Evolutionary conservation across 2,329 filamentous ascomycete genomes (phyloP), one percentile per base, ranked within the genome.

Genomic region (Stagonosporopsis chrysanthemi): DNA sequence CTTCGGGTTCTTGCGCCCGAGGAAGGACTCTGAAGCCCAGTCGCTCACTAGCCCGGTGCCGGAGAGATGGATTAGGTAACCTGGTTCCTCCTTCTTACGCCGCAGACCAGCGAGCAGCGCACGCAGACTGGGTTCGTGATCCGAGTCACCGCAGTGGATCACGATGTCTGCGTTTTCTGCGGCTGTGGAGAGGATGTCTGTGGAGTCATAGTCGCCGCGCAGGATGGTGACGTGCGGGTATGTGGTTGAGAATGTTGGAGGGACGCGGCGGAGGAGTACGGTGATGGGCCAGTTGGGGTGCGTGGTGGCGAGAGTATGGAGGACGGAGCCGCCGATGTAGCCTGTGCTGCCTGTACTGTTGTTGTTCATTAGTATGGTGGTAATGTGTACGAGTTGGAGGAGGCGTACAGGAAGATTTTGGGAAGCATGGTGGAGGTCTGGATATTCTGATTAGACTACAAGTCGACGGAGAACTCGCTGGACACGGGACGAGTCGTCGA

Each of bases 41-140:
- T 82, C 79, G 0, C 77, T 73, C 2, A 86, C 74, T 33, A 86
- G 84, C 0, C 82, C 83, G 0, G 84, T 84, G 2, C 84, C 84
- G 6, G 80, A 81, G 0, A 81, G 80, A 60, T 86, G 84, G 17
- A 87, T 70, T 68, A 81, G 80, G 64, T 79, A 82, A 5, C 77
- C 77, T 5, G 78, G 75, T 29, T 9, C 28, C 0, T 72, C 69
- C 0, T 75, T 74, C 41, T 83, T 80, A 2, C 73, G 68, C 0
- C 78, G 76, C 26, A 88, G 83, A 0, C 83, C 84, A 0, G 71
- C 65, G 2, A 84, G 74, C 19, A 86, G 80, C 15, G 84, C 82
- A 8, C 74, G 72, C n/a, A 75, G 60, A 22, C 66, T 67, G 22
- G 62, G 47, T 35, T 60, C 60, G 54, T 75, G 72, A 57, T 75